Evolutionary conservation across 2,329 filamentous ascomycete genomes (phyloP).

Genomic region (Aspergillus spinulosporus): DNA sequence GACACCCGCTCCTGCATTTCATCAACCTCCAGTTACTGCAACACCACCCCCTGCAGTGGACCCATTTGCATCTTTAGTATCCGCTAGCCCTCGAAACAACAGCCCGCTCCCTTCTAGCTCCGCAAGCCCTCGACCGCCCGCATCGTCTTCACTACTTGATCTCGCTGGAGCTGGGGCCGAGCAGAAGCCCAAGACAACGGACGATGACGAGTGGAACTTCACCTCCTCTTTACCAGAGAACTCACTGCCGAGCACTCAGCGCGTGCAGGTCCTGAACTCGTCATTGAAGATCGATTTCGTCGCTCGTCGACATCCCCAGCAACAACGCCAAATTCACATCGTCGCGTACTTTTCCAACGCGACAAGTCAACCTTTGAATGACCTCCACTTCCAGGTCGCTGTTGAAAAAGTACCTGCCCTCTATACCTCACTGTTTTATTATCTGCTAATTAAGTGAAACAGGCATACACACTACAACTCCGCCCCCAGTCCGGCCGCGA

Average conservation of each 20-base stretch:
- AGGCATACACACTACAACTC: slow-evolving; percentile 80
- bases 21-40: slow-evolving; percentile 31
- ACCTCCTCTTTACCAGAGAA: slow-evolving; percentile 75
- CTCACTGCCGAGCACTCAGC: slow-evolving; percentile 61
- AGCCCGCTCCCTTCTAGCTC: slow-evolving; percentile 38
- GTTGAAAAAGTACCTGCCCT: slow-evolving; percentile 74
- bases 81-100: slow-evolving; percentile 52
- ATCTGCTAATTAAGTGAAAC: background rate
- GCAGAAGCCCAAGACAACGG: slow-evolving; percentile 42
- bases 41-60: slow-evolving; percentile 50
- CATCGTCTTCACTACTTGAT: slow-evolving; percentile 38
- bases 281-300: slow-evolving; percentile 71
- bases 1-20: slow-evolving; percentile 49
- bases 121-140: slow-evolving; percentile 21
- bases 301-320: slow-evolving; percentile 59
- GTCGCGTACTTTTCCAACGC: slow-evolving; percentile 82
- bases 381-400: slow-evolving; percentile 87
- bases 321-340: slow-evolving; percentile 63
- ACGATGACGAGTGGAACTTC: slow-evolving; percentile 94
- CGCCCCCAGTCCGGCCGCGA: slow-evolving; percentile 80
- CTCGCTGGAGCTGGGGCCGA: slow-evolving; percentile 27
- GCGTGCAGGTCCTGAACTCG: slow-evolving; percentile 67
- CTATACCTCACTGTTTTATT: background rate
- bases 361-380: slow-evolving; percentile 67
- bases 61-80: slow-evolving; percentile 61